Evolutionary conservation across 2,329 filamentous ascomycete species (phyloP).

Genomic region (Blastomyces emzantsi): DNA sequence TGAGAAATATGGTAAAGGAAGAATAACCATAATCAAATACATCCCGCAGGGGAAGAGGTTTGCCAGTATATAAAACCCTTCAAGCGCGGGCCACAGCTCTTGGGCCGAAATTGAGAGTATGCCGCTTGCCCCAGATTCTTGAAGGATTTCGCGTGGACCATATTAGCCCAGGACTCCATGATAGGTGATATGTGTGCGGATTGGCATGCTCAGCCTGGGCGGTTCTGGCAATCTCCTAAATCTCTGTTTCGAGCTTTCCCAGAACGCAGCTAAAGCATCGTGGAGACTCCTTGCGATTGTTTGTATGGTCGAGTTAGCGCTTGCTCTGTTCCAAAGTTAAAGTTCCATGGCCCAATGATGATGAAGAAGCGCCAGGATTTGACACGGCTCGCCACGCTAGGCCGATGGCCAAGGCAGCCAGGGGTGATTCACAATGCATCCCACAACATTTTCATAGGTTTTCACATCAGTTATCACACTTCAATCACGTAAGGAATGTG

Average conservation of each 20-base stretch:
- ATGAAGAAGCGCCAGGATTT: not conserved
- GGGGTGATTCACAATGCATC: constrained; percentile 7
- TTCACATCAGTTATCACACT: constrained; percentile 6
- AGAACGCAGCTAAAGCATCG: not conserved
- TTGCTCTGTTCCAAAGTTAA: not conserved
- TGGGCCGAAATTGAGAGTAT: not conserved
- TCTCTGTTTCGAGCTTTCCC: not conserved
- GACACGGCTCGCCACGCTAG: not conserved
- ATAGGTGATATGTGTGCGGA: not conserved
- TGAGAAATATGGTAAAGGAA: not conserved
- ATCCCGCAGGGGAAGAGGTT: not conserved
- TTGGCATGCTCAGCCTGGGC: not conserved
- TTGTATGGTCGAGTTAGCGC: constrained; percentile 7
- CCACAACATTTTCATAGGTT: not conserved
- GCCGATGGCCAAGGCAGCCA: not conserved
- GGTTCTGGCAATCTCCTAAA: not conserved
- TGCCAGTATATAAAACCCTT: not conserved
- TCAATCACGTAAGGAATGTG: not conserved
- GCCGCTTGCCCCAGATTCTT: constrained; percentile 1
- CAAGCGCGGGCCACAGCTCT: not conserved
- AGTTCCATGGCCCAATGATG: constrained; percentile 1
- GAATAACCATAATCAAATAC: not conserved
- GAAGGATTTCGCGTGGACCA: not conserved
- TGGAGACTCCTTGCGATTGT: not conserved
- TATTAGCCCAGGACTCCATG: not conserved